Conservation (phyloP, 768 basidiomycete species). For the Naganishia antarctica region DNA sequence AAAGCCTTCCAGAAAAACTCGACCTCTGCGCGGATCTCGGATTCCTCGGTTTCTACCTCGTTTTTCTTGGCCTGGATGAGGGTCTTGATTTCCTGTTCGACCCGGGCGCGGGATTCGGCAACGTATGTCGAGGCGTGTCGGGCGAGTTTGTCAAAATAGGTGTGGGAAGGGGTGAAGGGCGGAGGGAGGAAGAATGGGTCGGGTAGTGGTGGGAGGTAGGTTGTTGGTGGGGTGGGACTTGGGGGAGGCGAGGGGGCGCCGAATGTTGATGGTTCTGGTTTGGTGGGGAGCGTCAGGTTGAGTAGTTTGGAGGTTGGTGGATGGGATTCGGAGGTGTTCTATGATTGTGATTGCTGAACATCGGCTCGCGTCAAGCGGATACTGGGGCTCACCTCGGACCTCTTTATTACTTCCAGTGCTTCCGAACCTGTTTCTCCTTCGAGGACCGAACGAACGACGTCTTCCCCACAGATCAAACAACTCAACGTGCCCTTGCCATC, state of each 20-base stretch:
- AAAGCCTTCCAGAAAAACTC: constrained; percentile 45
- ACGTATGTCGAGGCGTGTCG: constrained; percentile 36
- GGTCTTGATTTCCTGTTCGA: constrained; percentile 38
- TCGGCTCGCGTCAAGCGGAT: no score
- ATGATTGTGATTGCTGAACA: background rate
- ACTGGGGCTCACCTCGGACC: background rate
- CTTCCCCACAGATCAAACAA: constrained; percentile 11
- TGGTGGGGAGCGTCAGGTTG: background rate
- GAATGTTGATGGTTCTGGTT: constrained; percentile 11
- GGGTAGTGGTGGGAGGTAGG: constrained; percentile 30
- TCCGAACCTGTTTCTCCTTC: background rate
- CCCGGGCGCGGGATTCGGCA: constrained; percentile 28
- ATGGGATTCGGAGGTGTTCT: background rate
- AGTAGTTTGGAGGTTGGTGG: background rate
- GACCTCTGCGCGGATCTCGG: constrained; percentile 40
- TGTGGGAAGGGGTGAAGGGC: constrained; percentile 46
- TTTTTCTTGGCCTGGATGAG: constrained; percentile 36
- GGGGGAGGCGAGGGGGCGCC: constrained; percentile 21
- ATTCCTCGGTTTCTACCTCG: constrained; percentile 37
- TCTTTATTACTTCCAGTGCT: background rate
- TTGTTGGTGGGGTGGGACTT: background rate
- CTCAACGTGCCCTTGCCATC: background rate
- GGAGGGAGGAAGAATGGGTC: constrained; percentile 50
- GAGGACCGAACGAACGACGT: background rate
- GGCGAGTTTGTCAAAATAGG: constrained; percentile 40